These are phyloP conservation scores for Phascolomyces articulosus DNA, from an alignment of 371 early-diverging fungal species.

Conservation along the genomic window DNA sequence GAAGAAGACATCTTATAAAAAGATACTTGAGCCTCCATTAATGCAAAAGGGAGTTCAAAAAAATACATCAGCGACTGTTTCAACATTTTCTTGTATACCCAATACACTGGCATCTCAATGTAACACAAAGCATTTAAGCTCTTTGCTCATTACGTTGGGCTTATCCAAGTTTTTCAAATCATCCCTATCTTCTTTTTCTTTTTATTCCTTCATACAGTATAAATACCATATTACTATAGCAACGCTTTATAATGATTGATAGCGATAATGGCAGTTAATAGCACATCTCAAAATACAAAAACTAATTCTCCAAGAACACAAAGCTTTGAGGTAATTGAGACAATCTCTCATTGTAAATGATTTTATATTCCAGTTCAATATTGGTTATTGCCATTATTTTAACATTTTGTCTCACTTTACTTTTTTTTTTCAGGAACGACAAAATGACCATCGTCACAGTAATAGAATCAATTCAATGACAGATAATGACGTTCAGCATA, in stretches of 20 bases:
- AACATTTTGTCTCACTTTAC: not conserved
- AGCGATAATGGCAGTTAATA: not conserved
- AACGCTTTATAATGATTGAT: too few relatives aligned
- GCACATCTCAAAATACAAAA: not conserved
- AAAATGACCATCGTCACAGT: not conserved
- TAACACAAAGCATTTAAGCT: not conserved
- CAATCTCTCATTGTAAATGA: not conserved
- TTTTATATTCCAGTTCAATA: not conserved
- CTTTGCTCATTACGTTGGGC: not conserved
- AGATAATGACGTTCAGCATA: too few relatives aligned
- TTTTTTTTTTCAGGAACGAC: not conserved
- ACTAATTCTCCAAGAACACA: not conserved
- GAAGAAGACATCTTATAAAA: too few relatives aligned
- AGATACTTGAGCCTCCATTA: too few relatives aligned
- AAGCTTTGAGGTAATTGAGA: not conserved
- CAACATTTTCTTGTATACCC: too few relatives aligned
- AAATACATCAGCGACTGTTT: too few relatives aligned
- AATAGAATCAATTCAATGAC: not conserved
- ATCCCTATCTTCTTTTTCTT: too few relatives aligned
- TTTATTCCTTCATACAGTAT: too few relatives aligned
- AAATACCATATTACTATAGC: too few relatives aligned
- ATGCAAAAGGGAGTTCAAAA: too few relatives aligned
- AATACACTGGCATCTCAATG: conserved; percentile 5
- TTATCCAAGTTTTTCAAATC: too few relatives aligned
- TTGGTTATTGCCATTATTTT: not conserved